Evolutionary conservation across 371 early-diverging fungal species (phyloP), one percentile per base, ranked within the genome.

Genomic region (Mucor racemosus): DNA sequence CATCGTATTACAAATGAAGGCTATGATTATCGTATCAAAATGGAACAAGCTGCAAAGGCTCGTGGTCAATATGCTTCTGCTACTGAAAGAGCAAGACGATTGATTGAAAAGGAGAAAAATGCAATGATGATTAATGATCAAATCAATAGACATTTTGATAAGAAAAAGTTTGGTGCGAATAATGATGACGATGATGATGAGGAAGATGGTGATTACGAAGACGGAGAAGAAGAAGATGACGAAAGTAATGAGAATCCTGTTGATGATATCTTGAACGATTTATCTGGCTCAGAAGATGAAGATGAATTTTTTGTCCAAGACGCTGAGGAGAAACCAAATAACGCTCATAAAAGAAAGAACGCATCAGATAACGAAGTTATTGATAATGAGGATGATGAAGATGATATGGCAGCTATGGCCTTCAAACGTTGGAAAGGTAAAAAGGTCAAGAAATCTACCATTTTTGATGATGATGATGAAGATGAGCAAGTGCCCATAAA

Each of bases 81-180:
- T 11, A 73, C 74, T n/a, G 81, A 84, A 39, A 60, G 68, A 40
- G 78, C 78, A 1, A 64, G 74, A 46, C 59, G 65, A 36, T 66
- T 73, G 13, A 33, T 84, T 9, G 75, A 77, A 42, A 64, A 69
- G 19, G 84, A 84, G 67, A 73, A 64, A 35, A 56, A 67, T n/a
- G 64, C 66, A 15, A 35, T 55, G 14, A 34, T 66, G 46, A 66
- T 69, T 7, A 39, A 64, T 41, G 35, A 36, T 26, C 63, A 64
- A 61, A 55, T 66, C 3, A 34, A 66, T 7, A 35, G 44, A n/a
- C 73, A 66, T 40, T 66, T 73, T 50, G 62, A 55, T 15, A 64
- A 46, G 35, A 40, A 65, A 7, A 60, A 58, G 17, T 13, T 57
- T 6, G 21, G 5, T 40, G 7, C 13, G 3, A 13, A 46, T 10